Evolutionary conservation across 1,284 basidiomycete species (phyloP).

Genomic region (Ganoderma lucidum): DNA sequence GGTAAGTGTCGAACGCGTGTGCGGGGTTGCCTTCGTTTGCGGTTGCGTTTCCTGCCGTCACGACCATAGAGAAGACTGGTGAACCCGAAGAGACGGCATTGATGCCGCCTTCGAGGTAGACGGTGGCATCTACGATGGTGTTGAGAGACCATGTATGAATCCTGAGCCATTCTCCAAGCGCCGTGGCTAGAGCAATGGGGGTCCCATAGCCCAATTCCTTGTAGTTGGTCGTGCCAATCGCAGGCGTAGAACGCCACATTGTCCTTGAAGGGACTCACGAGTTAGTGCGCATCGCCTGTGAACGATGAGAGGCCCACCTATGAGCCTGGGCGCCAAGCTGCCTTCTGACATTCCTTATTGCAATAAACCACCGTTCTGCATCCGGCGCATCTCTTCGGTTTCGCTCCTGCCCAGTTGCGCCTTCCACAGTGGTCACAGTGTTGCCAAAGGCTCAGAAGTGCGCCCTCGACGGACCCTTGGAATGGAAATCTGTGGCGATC

Average conservation of each 20-base stretch:
- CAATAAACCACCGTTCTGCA: neutral
- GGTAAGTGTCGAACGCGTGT: neutral
- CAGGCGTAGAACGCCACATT: neutral
- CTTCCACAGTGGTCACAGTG: constrained; percentile 3
- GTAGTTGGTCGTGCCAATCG: neutral
- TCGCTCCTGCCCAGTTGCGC: constrained; percentile 1
- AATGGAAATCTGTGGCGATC: neutral
- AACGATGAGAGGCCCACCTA: neutral
- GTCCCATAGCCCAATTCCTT: neutral
- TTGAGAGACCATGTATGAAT: neutral
- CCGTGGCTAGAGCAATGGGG: neutral
- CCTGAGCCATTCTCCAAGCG: neutral
- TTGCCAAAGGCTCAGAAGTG: neutral
- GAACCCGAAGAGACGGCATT: neutral
- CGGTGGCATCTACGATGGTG: neutral
- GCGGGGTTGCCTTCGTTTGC: neutral
- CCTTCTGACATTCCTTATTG: constrained; percentile 1
- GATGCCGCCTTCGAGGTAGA: constrained; percentile 2
- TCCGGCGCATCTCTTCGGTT: neutral
- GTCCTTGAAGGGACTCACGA: neutral
- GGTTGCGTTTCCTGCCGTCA: neutral
- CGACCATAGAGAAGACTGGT: neutral
- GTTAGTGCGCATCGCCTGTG: neutral
- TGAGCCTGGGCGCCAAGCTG: neutral
- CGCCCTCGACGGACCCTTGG: neutral